A percentile compares a stretch with the other conserved stretches of the same genome.
Conservation (phyloP, 169 alveolate genomes). For the Babesia divergens region DNA sequence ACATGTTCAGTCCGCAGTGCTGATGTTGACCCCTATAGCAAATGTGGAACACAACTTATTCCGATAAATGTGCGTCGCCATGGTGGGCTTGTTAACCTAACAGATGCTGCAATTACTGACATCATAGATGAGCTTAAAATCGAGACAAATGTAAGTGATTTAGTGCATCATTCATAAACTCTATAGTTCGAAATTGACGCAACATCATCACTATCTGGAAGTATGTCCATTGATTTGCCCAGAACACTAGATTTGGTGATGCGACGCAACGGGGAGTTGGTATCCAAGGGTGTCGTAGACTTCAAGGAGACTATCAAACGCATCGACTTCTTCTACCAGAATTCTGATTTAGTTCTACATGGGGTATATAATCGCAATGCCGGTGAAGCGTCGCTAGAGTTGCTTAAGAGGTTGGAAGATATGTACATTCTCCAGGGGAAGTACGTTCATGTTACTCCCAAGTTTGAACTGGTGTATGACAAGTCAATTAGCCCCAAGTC, state of each 20-base stretch:
- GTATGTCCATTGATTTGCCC: constrained; percentile 42
- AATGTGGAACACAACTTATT: constrained; percentile 10
- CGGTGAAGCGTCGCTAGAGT: constrained; percentile 20
- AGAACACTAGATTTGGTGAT: neutral
- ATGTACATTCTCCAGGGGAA: constrained; percentile 30
- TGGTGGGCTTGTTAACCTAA: neutral
- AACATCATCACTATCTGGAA: neutral
- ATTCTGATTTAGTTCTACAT: constrained; percentile 18
- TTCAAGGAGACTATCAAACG: constrained; percentile 16
- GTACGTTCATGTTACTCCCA: constrained; percentile 44
- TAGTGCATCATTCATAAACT: neutral
- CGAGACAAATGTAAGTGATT: constrained; percentile 1
- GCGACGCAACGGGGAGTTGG: neutral
- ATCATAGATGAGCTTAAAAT: constrained; percentile 10
- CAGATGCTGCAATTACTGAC: neutral
- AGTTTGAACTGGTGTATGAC: constrained; percentile 38
- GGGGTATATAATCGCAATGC: constrained; percentile 8
- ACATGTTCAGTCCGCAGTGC: constrained; percentile 18
- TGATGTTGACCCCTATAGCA: constrained; percentile 21
- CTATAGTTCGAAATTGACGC: neutral
- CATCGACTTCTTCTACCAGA: constrained; percentile 30
- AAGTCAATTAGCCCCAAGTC: constrained; percentile 8
- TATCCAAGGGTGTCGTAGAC: neutral
- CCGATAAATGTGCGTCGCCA: constrained; percentile 14
- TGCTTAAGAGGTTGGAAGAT: constrained; percentile 35